phyloP scores from a whole-genome alignment of 345 rosid species.

The Euphorbia peplus region DNA sequence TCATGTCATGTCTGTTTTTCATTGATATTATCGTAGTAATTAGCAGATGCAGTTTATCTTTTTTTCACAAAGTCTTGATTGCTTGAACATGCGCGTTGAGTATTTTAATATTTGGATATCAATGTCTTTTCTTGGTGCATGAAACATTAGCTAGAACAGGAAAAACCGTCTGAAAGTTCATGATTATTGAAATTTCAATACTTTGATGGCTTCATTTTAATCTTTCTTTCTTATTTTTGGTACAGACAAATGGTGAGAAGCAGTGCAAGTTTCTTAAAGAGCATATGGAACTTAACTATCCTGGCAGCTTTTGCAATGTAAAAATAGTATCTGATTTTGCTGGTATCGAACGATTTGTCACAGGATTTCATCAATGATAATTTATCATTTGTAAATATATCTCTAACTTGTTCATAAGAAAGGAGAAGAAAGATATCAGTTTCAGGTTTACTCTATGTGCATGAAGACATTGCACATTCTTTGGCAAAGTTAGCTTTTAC shows the following conservation, averaged over 20 bases:
- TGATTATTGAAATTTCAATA: not conserved
- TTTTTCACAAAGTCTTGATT: not conserved
- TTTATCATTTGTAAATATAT: not conserved
- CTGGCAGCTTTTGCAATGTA: conserved; percentile 47
- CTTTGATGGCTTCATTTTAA: conserved; percentile 9
- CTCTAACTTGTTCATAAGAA: not conserved
- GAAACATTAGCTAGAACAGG: not conserved
- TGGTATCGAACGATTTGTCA: conserved; percentile 61
- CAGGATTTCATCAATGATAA: conserved; percentile 51
- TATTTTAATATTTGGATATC: not conserved
- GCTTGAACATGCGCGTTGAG: not conserved
- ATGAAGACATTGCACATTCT: no score
- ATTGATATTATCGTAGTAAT: not conserved
- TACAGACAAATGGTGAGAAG: conserved; percentile 78
- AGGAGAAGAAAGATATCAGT: not conserved
- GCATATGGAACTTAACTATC: conserved; percentile 39
- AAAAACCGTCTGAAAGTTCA: not conserved
- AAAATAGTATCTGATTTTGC: conserved; percentile 61
- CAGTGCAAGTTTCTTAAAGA: conserved; percentile 68
- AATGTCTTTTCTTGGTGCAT: not conserved
- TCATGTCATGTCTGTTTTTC: not conserved
- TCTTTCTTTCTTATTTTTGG: conserved; percentile 5
- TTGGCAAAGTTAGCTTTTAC: no score
- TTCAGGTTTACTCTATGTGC: no score
- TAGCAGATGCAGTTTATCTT: not conserved